Evolutionary conservation across 257 asterid species (phyloP), one percentile per base, ranked within the genome.

Genomic region (Fraxinus excelsior): DNA sequence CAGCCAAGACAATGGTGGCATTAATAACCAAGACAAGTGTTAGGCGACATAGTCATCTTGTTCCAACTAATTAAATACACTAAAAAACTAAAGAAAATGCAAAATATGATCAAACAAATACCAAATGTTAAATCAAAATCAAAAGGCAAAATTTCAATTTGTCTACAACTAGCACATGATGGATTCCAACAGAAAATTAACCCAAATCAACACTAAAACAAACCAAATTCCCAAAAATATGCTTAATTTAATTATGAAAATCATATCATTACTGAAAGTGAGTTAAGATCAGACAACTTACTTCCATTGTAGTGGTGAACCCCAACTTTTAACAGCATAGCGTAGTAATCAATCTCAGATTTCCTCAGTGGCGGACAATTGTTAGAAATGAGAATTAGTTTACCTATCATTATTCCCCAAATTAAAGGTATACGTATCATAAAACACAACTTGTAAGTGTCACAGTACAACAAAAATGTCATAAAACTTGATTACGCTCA

Each of bases 291-390:
- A 5, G 66, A 58, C 3, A 29, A 75, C 96, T 87, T 80, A 91
- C 97, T 91, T 75, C 94, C 96, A 67, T 86, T 91, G 72, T 91
- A 91, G 81, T 91, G 95, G 81, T 90, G 97, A 28, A 91, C 97
- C 8, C 86, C 88, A 75, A 90, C 87, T 73, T 91, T 90, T 0
- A 92, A 76, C 75, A 90, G 85, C 96, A 92, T 92, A 0, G 97
- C 94, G 31, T 92, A 92, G 87, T 90, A 92, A 88, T 92, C 96
- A 1, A 92, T 92, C 88, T 92, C 96, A 2, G 97, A 92, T 82
- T 92, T 92, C 85, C 94, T 87, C 82, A 92, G 83, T 18, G 97
- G 97, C 65, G 97, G 97, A 83, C 96, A 90, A 80, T 92, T 92
- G 87, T 92, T 90, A 11, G 96, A 86, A 79, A 82, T 82, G 62